These are phyloP conservation scores for Daldinia sp. DNA, from an alignment of 2,329 filamentous ascomycete genomes.

Conservation along the genomic window DNA sequence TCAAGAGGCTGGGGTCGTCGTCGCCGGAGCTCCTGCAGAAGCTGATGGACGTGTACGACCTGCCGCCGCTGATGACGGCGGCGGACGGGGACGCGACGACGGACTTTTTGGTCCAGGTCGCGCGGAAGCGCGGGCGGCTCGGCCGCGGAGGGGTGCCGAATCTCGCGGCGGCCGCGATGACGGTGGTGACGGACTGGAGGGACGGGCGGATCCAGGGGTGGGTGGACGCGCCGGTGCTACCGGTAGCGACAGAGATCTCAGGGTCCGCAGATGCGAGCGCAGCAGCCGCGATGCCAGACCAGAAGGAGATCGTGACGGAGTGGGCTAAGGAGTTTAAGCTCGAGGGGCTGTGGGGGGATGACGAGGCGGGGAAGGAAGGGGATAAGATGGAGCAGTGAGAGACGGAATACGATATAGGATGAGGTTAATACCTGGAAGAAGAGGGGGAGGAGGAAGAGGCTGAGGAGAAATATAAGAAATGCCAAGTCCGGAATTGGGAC, in stretches of 20 bases:
- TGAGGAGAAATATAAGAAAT: background rate
- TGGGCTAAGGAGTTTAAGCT: conserved; percentile 97
- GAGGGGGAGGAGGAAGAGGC: background rate
- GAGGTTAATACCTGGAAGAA: background rate
- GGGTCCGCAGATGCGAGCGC: conserved; percentile 18
- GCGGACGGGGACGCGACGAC: conserved; percentile 81
- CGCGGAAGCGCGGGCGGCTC: conserved; percentile 88
- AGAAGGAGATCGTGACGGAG: conserved; percentile 78
- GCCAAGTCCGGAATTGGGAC: no score
- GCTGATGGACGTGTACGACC: conserved; percentile 84
- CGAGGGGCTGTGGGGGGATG: conserved; percentile 89
- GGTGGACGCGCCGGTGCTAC: conserved; percentile 79
- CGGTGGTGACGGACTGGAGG: conserved; percentile 95
- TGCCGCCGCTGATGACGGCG: conserved; percentile 80
- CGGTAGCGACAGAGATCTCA: conserved; percentile 59
- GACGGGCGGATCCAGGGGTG: conserved; percentile 95
- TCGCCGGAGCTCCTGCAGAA: conserved; percentile 81
- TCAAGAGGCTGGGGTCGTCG: conserved; percentile 77
- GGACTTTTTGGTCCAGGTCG: conserved; percentile 95
- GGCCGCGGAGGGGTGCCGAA: conserved; percentile 93
- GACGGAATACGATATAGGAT: background rate
- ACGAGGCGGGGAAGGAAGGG: conserved; percentile 50
- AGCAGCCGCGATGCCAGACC: conserved; percentile 57
- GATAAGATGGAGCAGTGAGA: conserved; percentile 67
- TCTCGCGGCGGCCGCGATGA: conserved; percentile 86